These are phyloP conservation scores for Dovyalis caffra DNA, from an alignment of 345 rosid species.

Conservation along the genomic window DNA sequence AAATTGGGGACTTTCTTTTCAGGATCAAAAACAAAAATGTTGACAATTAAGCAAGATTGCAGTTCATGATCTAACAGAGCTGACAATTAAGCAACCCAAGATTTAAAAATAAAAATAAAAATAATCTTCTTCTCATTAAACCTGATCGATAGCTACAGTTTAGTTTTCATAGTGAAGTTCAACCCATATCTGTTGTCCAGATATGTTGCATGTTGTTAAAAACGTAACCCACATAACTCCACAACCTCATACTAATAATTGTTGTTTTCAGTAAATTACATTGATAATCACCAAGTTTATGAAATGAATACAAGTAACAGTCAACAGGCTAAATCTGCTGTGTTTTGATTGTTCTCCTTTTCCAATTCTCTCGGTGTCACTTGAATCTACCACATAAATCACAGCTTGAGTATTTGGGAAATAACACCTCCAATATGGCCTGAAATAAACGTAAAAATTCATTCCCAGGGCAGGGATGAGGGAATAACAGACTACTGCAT, in stretches of 20 bases:
- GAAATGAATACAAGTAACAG: background rate
- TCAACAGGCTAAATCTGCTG: background rate
- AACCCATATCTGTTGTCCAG: background rate
- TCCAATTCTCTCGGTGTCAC: slow-evolving; percentile 67
- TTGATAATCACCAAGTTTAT: background rate
- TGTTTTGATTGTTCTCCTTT: background rate
- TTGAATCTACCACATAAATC: slow-evolving; percentile 75
- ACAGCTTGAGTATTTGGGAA: slow-evolving; percentile 82
- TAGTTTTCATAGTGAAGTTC: too few relatives aligned
- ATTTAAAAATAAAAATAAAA: too few relatives aligned
- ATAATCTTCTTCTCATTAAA: too few relatives aligned
- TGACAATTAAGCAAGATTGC: too few relatives aligned
- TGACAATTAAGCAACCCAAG: too few relatives aligned
- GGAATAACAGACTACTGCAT: background rate
- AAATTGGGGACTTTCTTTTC: background rate
- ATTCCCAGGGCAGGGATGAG: background rate
- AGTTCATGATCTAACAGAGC: too few relatives aligned
- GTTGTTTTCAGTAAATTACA: background rate
- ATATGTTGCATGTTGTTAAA: background rate
- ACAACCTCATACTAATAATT: background rate
- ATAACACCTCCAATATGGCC: slow-evolving; percentile 89
- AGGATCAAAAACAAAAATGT: too few relatives aligned
- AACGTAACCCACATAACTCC: background rate
- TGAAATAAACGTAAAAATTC: slow-evolving; percentile 18
- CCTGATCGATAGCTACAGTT: too few relatives aligned